Percentiles rank a stretch among this genome's conserved stretches.
phyloP scores from a whole-genome alignment of 1,284 basidiomycete species.

The Ustilago shanxiensis region DNA sequence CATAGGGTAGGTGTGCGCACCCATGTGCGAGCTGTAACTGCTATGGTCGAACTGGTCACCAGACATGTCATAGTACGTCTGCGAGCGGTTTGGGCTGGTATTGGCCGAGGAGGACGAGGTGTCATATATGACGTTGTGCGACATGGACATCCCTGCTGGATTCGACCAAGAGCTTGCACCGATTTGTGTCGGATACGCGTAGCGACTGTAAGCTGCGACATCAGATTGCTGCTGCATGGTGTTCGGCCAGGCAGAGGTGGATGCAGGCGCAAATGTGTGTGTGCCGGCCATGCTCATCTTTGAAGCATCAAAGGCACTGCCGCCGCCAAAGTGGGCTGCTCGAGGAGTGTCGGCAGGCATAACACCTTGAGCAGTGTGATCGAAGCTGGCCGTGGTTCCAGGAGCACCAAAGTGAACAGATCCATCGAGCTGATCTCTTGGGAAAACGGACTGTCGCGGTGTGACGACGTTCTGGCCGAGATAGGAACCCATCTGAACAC shows the following conservation, averaged over 20 bases:
- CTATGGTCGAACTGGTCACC: conserved; percentile 32
- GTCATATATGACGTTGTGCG: conserved; percentile 46
- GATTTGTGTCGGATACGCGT: conserved; percentile 30
- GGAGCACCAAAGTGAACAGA: conserved; percentile 11
- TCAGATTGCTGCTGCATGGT: conserved; percentile 28
- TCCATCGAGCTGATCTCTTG: conserved; percentile 32
- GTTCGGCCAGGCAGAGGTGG: conserved; percentile 15
- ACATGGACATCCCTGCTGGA: conserved; percentile 29
- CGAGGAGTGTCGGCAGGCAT: conserved; percentile 30
- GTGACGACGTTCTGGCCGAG: conserved; percentile 35
- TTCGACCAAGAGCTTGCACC: conserved; percentile 24
- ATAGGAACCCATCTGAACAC: conserved; percentile 15
- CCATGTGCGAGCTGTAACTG: conserved; percentile 29
- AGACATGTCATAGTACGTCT: conserved; percentile 43
- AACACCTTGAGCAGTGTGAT: conserved; percentile 13
- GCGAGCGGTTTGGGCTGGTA: conserved; percentile 43
- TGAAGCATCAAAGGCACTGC: conserved; percentile 17
- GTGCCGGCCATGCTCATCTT: conserved; percentile 20
- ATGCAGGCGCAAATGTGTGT: conserved; percentile 20
- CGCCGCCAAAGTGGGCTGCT: conserved; percentile 28
- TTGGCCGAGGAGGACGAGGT: conserved; percentile 40
- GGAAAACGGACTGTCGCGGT: conserved; percentile 33
- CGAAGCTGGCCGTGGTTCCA: conserved; percentile 18
- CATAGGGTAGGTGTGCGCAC: conserved; percentile 22
- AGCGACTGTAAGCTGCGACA: conserved; percentile 21